A percentile compares a stretch with the other conserved stretches of the same genome.
phyloP scores from a whole-genome alignment of 768 basidiomycete genomes.

The Leucocoprinus leucothites region DNA sequence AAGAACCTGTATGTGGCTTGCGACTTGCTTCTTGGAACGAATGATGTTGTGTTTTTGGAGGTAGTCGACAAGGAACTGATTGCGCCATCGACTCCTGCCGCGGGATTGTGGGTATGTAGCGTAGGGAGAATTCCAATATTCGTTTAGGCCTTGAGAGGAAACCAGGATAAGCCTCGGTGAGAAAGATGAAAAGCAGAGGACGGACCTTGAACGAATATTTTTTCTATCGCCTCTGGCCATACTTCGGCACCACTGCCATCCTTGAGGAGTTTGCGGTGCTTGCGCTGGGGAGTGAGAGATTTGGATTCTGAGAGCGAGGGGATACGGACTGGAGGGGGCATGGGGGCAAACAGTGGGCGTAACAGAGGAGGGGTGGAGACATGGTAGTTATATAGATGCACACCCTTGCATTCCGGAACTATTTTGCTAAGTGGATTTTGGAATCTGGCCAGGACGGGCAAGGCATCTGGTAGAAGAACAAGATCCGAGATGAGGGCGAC shows the following conservation, averaged over 20 bases:
- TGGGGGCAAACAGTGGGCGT: slow-evolving; percentile 17
- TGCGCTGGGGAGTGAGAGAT: slow-evolving; percentile 70
- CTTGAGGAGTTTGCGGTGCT: slow-evolving; percentile 82
- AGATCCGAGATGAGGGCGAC: slow-evolving; percentile 48
- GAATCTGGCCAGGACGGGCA: slow-evolving; percentile 17
- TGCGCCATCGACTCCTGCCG: slow-evolving; percentile 77
- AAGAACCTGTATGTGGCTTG: slow-evolving; percentile 83
- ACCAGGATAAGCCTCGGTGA: slow-evolving; percentile 5
- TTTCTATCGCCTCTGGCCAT: slow-evolving; percentile 79
- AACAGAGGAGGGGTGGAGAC: slow-evolving; percentile 20
- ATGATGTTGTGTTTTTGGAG: slow-evolving; percentile 66
- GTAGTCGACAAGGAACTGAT: slow-evolving; percentile 83
- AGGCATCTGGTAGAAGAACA: slow-evolving; percentile 21
- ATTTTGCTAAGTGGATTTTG: slow-evolving; percentile 22
- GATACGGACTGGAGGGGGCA: slow-evolving; percentile 19
- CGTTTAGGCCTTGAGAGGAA: slow-evolving; percentile 52
- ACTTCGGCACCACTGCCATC: slow-evolving; percentile 75
- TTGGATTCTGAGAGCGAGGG: slow-evolving; percentile 27
- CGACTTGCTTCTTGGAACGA: slow-evolving; percentile 84
- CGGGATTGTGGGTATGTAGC: slow-evolving; percentile 70
- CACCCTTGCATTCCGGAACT: slow-evolving; percentile 20
- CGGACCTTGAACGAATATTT: slow-evolving; percentile 72
- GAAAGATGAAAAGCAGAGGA: slow-evolving; percentile 7
- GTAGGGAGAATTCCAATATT: slow-evolving; percentile 81
- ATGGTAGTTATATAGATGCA: slow-evolving; percentile 23